Base-by-base conservation (phyloP, 352 stramenopile genomes). In the Pythium utonaiense region DNA sequence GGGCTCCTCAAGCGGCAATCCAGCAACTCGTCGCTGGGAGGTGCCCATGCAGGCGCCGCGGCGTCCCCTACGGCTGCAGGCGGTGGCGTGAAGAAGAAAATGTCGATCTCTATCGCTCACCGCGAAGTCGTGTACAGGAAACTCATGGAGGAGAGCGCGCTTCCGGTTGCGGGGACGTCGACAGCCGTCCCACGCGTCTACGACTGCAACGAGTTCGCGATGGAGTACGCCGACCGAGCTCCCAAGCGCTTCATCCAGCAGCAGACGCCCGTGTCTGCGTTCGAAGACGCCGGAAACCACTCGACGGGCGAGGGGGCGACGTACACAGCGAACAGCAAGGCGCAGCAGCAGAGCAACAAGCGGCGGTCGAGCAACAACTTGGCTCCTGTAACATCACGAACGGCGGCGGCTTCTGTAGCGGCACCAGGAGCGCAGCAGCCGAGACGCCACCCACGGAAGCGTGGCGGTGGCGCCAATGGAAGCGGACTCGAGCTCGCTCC, bases 201-300 rank as follows among this genome's bases (percentile, higher is more conserved):
- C 19, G 66, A 74, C 42, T 62, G 45, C 38, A 89, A 89, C 47
- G 77, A 86, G 53, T 87, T 89, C 40, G 78, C 79, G 6, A 79
- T 84, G 33, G 79, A 89, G 42, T 89, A 83, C 50, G 74, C 77
- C 0, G 75, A 83, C 24, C 73, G 71, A 27, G 79, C 73, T 9
- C 60, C 72, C 4, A 59, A 62, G 19, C 63, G 66, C 13, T 67
- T 64, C 31, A 41, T 53, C 6, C 62, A 58, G 38, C 54, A 60
- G 31, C 27, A 51, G 24, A 8, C 41, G 3, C 27, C n/a, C 1
- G 19, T 28, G 5, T 13, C 40, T 5, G 40, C 14, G 40, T 17
- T 10, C 4, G 34, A 63, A 17, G 30, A 33, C 4, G 28, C 25
- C 1, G 14, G 9, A 5, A 17, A 27, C 31, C 42, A 55, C 31